Evolutionary conservation across 2,329 filamentous ascomycete species (phyloP), one percentile per base, ranked within the genome.

Genomic region (Laburnicola sp.): DNA sequence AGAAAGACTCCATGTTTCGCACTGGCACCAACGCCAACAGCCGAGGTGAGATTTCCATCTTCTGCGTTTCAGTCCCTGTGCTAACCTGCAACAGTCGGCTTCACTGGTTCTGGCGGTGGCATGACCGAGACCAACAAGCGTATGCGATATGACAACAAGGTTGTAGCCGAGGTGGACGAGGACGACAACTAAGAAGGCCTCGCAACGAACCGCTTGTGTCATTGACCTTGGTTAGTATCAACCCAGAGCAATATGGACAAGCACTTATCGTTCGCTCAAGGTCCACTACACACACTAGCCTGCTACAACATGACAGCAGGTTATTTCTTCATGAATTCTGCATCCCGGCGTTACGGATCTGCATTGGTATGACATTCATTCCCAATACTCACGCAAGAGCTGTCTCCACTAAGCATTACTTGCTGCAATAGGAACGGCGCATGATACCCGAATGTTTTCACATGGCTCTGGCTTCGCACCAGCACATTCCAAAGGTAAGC

Each of bases 1-100:
- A 93, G 77, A 96, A 96, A 76, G 90, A 96, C 42, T 96, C 91
- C 80, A 97, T 97, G 92, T 97, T 97, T 72, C 86, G 92, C 40
- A 97, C 92, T 2, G 91, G 91, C 0, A 91, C 96, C 28, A 87
- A 90, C 54, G 82, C 94, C 23, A 84, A 90, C 65, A 92, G 89
- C 51, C 84, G 91, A 87, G 92, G 92, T 96, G 77, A 61, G 81
- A 16, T 22, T 31, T 45, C 53, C 8, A 21, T 9, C 10, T 28
- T 48, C 28, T 38, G 32, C 58, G 70, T 72, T 58, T 72, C 53
- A 11, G 42, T 37, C 39, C n/a, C n/a, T 22, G 9, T 8, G n/a
- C 43, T 45, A 31, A 45, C 32, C 8, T n/a, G 4, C 5, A 21
- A 54, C 60, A 97, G 94, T 99, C 68, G 94, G 94, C 30, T 97